Evolutionary conservation across 352 stramenopile species (phyloP), one percentile per base, ranked within the genome.

Genomic region (Phytophthora sansomeana): DNA sequence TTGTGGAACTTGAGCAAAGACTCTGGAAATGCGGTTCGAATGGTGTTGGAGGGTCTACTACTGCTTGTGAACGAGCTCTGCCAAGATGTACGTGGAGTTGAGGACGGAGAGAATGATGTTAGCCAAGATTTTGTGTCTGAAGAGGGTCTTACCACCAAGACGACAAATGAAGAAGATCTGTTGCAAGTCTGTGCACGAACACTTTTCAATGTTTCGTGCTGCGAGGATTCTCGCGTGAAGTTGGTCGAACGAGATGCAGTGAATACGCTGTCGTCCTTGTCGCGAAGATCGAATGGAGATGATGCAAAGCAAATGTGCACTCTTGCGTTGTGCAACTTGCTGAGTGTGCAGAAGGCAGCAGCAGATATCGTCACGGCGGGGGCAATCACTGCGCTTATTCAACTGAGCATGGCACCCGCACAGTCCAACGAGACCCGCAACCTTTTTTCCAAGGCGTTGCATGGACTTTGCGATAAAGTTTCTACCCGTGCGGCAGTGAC

Each of bases 1-100:
- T 58, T 95, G 0, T 88, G 78, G 71, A 87, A 93, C 36, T 33
- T 95, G 1, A 93, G 82, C 52, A 93, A 93, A 76, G 85, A 93
- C 26, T 46, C 59, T 2, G 69, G 72, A 0, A 92, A 90, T 53
- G 69, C 78, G 0, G 54, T 90, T 4, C 85, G 85, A 8, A 92
- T 95, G 77, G 83, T 95, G n/a, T 73, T 87, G 24, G 85, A 93
- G 71, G 85, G 87, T 0, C 39, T 93, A 4, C 38, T 94, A 6
- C 54, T 83, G 5, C 56, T 94, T 6, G 69, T 90, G 1, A 85
- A 87, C n/a, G 74, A 87, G 38, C 61, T 93, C 8, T 85, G 62
- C 41, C 58, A 69, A 0, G 71, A 67, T 2, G 50, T 92, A 16
- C 65, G 63, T 3, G 47, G 41, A 0, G 21, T 29, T 30, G 30